Percentiles rank a stretch among this genome's conserved stretches.
These are phyloP conservation scores for Ogataea ramenticola DNA, from an alignment of 805 yeast genomes.

Conservation along the genomic window DNA sequence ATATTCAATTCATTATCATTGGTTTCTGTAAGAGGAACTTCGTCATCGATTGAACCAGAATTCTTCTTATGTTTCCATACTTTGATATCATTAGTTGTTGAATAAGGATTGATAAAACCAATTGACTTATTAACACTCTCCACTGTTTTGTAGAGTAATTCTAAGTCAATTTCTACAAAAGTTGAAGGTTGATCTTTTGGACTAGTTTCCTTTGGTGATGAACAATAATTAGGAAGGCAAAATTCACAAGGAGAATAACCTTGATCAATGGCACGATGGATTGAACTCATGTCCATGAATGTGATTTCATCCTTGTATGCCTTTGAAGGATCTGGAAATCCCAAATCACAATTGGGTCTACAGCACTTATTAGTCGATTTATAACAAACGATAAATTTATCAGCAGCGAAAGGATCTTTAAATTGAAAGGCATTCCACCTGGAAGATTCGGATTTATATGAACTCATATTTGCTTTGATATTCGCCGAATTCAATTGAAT, in stretches of 20 bases:
- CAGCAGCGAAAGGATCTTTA: conserved; percentile 59
- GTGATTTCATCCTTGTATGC: conserved; percentile 37
- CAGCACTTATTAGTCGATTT: conserved; percentile 39
- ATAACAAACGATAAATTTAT: conserved; percentile 47
- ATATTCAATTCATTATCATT: conserved; percentile 10
- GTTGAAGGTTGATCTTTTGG: conserved; percentile 12
- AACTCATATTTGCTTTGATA: no score
- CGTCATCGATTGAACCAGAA: conserved; percentile 7
- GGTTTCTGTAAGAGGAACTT: not conserved
- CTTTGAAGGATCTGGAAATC: conserved; percentile 22
- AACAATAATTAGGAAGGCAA: conserved; percentile 26
- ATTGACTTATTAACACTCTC: conserved; percentile 46
- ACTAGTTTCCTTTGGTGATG: conserved; percentile 1
- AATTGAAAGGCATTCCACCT: conserved; percentile 62
- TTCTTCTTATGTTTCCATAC: not conserved
- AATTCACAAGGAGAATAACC: conserved; percentile 46
- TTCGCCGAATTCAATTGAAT: no score
- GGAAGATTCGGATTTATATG: conserved; percentile 13
- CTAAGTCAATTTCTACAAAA: conserved; percentile 37
- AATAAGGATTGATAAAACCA: conserved; percentile 45
- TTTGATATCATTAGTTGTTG: conserved; percentile 6
- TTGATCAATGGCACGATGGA: conserved; percentile 32
- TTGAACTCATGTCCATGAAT: conserved; percentile 29
- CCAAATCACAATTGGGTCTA: conserved; percentile 60
- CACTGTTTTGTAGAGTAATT: conserved; percentile 42